A percentile compares a stretch with the other conserved stretches of the same genome.
Conservation (phyloP, 2,329 filamentous ascomycete species). For the Sporothrix mexicana region DNA sequence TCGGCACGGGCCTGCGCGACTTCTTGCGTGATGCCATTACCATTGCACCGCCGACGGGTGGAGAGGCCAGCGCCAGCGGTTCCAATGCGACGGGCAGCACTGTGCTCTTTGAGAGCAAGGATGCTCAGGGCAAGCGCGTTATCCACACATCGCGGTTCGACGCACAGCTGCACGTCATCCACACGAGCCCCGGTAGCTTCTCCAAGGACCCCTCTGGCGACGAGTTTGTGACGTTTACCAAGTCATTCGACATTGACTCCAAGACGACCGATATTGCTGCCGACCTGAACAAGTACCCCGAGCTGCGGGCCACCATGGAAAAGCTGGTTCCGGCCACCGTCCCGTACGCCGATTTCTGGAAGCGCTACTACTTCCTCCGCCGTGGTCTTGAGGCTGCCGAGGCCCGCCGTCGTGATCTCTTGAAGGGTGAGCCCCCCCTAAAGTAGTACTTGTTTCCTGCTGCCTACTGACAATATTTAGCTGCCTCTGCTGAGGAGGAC, state of each 20-base stretch:
- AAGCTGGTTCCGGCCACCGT: constrained; percentile 91
- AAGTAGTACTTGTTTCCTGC: constrained; percentile 12
- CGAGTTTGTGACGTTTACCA: constrained; percentile 76
- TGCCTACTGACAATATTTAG: constrained; percentile 52
- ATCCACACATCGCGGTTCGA: constrained; percentile 95
- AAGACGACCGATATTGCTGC: constrained; percentile 83
- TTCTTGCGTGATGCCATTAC: constrained; percentile 90
- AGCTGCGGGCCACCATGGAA: constrained; percentile 89
- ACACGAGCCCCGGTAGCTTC: constrained; percentile 83
- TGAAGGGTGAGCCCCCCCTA: constrained; percentile 70
- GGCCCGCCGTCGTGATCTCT: constrained; percentile 80
- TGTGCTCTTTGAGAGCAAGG: constrained; percentile 92
- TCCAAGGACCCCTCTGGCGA: constrained; percentile 76
- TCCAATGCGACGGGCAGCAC: constrained; percentile 47
- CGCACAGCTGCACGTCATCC: constrained; percentile 93
- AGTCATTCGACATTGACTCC: constrained; percentile 76
- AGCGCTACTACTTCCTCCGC: constrained; percentile 91
- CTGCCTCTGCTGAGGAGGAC: constrained; percentile 74
- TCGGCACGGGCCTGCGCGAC: constrained; percentile 86
- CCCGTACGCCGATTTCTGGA: constrained; percentile 91
- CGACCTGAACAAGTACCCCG: constrained; percentile 84
- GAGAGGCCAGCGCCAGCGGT: constrained; percentile 43
- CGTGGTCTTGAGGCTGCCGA: constrained; percentile 94
- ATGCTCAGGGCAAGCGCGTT: constrained; percentile 85
- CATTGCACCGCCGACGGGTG: constrained; percentile 73